These are phyloP conservation scores for Phoma sp. DNA, from an alignment of 2,329 filamentous ascomycete species.

Conservation along the genomic window DNA sequence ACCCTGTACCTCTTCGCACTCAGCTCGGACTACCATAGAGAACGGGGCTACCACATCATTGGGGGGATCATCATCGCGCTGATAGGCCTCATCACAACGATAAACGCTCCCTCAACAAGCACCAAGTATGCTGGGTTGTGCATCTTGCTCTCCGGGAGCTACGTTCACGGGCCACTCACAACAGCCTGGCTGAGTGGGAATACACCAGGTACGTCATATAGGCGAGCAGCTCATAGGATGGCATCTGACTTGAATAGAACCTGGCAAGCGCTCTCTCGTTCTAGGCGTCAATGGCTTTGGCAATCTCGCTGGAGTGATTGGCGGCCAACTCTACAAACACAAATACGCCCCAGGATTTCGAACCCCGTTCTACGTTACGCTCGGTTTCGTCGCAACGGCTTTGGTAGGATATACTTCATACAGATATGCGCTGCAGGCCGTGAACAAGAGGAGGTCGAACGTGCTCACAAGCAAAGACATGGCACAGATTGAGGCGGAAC, in stretches of 20 bases:
- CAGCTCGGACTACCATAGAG: conserved; percentile 7
- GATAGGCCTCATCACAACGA: not conserved
- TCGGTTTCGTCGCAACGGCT: conserved; percentile 31
- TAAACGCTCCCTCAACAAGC: not conserved
- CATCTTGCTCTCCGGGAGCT: conserved; percentile 33
- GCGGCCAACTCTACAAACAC: conserved; percentile 26
- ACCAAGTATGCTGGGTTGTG: conserved; percentile 28
- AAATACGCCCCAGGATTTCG: conserved; percentile 27
- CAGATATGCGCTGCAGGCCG: conserved; percentile 23
- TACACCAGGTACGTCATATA: conserved; percentile 16
- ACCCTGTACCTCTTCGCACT: not conserved
- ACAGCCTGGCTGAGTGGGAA: conserved; percentile 34
- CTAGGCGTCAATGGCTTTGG: not conserved
- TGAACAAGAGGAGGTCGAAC: conserved; percentile 13
- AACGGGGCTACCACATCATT: conserved; percentile 50
- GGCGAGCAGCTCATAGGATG: not conserved
- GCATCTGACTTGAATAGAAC: not conserved
- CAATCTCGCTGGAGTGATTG: conserved; percentile 35
- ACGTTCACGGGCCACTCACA: conserved; percentile 31
- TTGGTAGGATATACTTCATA: conserved; percentile 29
- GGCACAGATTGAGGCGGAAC: not conserved
- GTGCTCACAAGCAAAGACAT: not conserved
- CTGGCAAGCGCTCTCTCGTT: not conserved
- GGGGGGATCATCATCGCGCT: conserved; percentile 52
- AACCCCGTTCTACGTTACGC: conserved; percentile 21